Percentiles rank a stretch among this genome's conserved stretches.
Conservation (phyloP, 1,284 basidiomycete genomes). For the Ganoderma boninense region DNA sequence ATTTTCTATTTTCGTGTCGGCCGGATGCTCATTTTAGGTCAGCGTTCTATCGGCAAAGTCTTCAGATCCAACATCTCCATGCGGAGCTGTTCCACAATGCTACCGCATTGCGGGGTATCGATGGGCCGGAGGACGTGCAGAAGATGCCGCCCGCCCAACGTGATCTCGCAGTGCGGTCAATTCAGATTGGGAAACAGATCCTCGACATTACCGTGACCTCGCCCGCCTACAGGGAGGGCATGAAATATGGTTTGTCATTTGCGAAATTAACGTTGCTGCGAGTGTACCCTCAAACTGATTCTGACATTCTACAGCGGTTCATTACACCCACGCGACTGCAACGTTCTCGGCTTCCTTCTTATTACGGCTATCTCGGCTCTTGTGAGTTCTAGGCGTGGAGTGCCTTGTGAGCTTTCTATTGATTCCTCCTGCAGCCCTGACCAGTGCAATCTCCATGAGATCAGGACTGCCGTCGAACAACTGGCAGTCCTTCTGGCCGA, state of each 20-base stretch:
- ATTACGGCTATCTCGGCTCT: conserved; percentile 84
- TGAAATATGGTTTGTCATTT: conserved; percentile 79
- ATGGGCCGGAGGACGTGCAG: conserved; percentile 79
- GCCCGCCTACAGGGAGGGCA: conserved; percentile 84
- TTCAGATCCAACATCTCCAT: conserved; percentile 82
- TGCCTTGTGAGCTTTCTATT: conserved; percentile 11
- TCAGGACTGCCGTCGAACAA: conserved; percentile 81
- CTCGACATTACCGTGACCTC: conserved; percentile 81
- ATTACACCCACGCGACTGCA: conserved; percentile 91
- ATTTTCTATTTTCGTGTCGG: conserved; percentile 7
- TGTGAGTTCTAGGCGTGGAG: conserved; percentile 58
- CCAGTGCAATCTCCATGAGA: conserved; percentile 81
- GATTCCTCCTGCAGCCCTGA: conserved; percentile 64
- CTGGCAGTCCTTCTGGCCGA: conserved; percentile 78
- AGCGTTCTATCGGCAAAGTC: conserved; percentile 86
- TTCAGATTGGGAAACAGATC: conserved; percentile 72
- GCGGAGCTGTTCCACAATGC: conserved; percentile 86
- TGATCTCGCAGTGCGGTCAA: conserved; percentile 75
- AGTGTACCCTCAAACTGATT: conserved; percentile 19
- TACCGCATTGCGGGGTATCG: conserved; percentile 77
- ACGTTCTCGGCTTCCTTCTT: conserved; percentile 92
- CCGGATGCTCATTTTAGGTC: conserved; percentile 22
- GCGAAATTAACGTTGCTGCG: not conserved
- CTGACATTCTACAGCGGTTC: conserved; percentile 65
- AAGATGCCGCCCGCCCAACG: conserved; percentile 76